phyloP scores from a whole-genome alignment of 176 grass and related monocot genomes.

The Melocanna baccifera region DNA sequence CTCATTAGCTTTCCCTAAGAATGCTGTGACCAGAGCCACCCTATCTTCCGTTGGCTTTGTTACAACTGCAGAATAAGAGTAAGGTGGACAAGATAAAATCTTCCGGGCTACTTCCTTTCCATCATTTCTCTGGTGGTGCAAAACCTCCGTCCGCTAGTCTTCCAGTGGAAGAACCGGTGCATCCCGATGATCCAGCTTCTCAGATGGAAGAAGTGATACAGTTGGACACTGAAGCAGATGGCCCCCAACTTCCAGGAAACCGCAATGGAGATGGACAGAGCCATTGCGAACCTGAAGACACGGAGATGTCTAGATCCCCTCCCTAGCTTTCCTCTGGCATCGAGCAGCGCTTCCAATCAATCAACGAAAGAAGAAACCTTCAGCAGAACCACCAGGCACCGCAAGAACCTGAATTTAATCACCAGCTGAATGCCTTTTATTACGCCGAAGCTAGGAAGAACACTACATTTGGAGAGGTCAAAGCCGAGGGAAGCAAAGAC shows the following conservation, averaged over 20 bases:
- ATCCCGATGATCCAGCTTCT: slow-evolving; percentile 35
- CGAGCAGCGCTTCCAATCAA: slow-evolving; percentile 29
- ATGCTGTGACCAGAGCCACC: slow-evolving; percentile 1
- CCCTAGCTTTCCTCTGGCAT: slow-evolving; percentile 11
- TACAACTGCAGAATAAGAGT: slow-evolving; percentile 50
- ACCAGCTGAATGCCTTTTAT: slow-evolving; percentile 56
- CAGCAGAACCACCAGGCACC: slow-evolving; percentile 29
- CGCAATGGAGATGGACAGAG: slow-evolving; percentile 15
- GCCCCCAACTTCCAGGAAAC: slow-evolving; percentile 30
- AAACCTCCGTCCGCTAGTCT: slow-evolving; percentile 3
- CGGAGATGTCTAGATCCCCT: slow-evolving; percentile 20
- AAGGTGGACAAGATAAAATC: slow-evolving; percentile 76
- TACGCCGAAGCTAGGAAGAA: slow-evolving; percentile 71
- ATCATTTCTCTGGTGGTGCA: slow-evolving; percentile 59
- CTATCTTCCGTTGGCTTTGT: slow-evolving; percentile 10
- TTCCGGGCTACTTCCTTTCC: slow-evolving; percentile 63
- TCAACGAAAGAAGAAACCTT: slow-evolving; percentile 48
- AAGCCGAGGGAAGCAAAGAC: slow-evolving; percentile 40
- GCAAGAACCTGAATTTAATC: slow-evolving; percentile 37
- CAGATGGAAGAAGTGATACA: slow-evolving; percentile 65
- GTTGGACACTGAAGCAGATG: slow-evolving; percentile 46
- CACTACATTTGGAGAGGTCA: slow-evolving; percentile 40
- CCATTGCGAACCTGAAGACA: slow-evolving; percentile 23
- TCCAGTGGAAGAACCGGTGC: neutral
- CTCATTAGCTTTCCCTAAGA: slow-evolving; percentile 15